A percentile compares a stretch with the other conserved stretches of the same genome.
Evolutionary conservation across 306 rosid species (phyloP).

Genomic region (apple (Malus domestica)): DNA sequence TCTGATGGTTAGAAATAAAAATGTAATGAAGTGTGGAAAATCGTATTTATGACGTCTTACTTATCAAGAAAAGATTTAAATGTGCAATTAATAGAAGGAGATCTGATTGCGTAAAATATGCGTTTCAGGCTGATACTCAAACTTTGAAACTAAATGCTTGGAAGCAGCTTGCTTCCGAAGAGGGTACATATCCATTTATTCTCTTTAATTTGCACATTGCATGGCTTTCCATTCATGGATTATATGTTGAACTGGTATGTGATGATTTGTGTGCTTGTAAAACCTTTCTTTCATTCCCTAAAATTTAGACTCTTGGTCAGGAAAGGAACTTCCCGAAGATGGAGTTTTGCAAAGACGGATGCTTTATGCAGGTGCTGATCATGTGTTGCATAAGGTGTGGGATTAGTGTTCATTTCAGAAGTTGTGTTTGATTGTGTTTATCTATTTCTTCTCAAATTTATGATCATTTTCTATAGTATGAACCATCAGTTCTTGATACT

Average conservation of each 20-base stretch:
- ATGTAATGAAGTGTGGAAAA: neutral
- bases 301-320: slow-evolving; percentile 28
- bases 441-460: neutral
- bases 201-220: neutral
- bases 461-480: neutral
- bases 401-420: slow-evolving; percentile 1
- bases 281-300: neutral
- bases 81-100: neutral
- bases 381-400: slow-evolving; percentile 67
- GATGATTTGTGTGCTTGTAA: neutral
- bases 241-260: neutral
- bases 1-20: neutral
- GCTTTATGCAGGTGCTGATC: slow-evolving; percentile 71
- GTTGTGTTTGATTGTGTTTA: neutral
- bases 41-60: neutral
- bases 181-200: slow-evolving; percentile 44
- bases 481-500: neutral
- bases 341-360: slow-evolving; percentile 46
- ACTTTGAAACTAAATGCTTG: slow-evolving; percentile 67
- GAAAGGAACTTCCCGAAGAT: slow-evolving; percentile 67
- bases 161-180: slow-evolving; percentile 84
- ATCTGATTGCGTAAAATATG: slow-evolving; percentile 2
- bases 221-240: neutral
- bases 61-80: neutral
- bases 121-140: slow-evolving; percentile 85